phyloP scores from a whole-genome alignment of 164 flowering plant genomes.

The Annona cherimola region DNA sequence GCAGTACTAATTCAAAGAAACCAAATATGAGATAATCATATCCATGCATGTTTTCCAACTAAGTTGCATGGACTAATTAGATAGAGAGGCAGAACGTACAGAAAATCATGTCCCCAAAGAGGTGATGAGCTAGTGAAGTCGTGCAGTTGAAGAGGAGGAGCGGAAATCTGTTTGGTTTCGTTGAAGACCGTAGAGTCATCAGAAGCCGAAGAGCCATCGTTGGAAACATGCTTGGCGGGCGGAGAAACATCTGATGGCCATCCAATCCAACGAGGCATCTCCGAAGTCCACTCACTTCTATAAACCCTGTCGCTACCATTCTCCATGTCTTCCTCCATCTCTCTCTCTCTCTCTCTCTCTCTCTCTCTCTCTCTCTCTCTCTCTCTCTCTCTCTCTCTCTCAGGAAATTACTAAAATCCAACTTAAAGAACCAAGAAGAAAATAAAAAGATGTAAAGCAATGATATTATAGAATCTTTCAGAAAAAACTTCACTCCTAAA shows the following conservation, averaged over 20 bases:
- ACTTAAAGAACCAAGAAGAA: background rate
- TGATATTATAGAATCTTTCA: background rate
- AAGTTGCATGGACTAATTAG: background rate
- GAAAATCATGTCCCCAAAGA: slow-evolving; percentile 3
- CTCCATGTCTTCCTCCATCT: slow-evolving; percentile 5
- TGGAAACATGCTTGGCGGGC: background rate
- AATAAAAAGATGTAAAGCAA: too few species aligned
- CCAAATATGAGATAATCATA: background rate
- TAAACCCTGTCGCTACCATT: background rate
- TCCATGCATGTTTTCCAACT: background rate
- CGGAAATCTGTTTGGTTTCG: background rate
- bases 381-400: too few species aligned
- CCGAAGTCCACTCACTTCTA: slow-evolving; percentile 7
- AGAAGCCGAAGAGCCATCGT: background rate
- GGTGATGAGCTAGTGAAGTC: slow-evolving; percentile 1
- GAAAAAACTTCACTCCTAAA: background rate
- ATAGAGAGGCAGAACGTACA: slow-evolving; percentile 1
- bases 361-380: background rate
- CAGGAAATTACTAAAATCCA: background rate
- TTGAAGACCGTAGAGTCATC: background rate
- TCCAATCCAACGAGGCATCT: slow-evolving; percentile 4
- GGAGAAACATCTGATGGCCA: slow-evolving; percentile 5
- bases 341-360: background rate
- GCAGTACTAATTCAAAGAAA: background rate
- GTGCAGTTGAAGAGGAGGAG: background rate